Conservation (phyloP, 441 rosid species). For the Omphalea diandra region DNA sequence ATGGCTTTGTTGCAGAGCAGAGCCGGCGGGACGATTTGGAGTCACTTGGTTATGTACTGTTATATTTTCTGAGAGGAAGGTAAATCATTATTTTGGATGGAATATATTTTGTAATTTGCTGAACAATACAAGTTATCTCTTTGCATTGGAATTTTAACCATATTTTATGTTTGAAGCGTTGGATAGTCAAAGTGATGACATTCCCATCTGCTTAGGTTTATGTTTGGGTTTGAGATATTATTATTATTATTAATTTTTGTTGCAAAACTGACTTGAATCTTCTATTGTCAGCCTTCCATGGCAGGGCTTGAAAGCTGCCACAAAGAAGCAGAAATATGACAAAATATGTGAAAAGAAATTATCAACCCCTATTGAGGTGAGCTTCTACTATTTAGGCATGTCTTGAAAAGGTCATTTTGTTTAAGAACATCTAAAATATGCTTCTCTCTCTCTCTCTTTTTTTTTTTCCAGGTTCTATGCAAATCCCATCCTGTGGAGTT, state of each 20-base stretch:
- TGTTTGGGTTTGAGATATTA: neutral
- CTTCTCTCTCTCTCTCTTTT: too few relatives aligned
- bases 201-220: neutral
- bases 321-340: conserved; percentile 93
- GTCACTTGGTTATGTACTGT: conserved; percentile 57
- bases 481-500: conserved; percentile 91
- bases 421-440: neutral
- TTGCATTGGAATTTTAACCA: conserved; percentile 1
- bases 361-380: conserved; percentile 93
- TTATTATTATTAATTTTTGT: too few relatives aligned
- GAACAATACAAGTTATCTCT: neutral
- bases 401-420: neutral
- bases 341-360: conserved; percentile 93
- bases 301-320: conserved; percentile 96
- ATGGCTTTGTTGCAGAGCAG: conserved; percentile 40
- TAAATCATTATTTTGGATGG: conserved; percentile 18
- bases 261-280: conserved; percentile 21
- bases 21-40: conserved; percentile 68
- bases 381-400: conserved; percentile 19
- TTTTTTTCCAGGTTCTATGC: conserved; percentile 64
- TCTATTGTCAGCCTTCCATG: conserved; percentile 78
- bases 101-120: neutral
- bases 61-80: conserved; percentile 72
- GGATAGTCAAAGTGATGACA: neutral
- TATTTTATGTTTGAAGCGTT: neutral